phyloP scores from a whole-genome alignment of 148 eudicot genomes.

The Gaultheria prostrata region DNA sequence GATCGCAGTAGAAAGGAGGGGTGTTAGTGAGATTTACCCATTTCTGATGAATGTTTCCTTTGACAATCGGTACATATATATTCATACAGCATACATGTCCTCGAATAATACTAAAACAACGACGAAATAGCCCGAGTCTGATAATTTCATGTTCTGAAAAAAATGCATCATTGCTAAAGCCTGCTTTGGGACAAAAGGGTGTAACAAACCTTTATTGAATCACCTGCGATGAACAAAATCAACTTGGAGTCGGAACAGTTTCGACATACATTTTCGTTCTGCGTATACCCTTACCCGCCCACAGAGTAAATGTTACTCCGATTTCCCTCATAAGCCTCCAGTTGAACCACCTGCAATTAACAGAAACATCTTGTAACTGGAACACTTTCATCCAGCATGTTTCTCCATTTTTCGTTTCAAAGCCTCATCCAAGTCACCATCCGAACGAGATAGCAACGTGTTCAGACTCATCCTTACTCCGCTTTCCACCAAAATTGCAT shows the following conservation, averaged over 20 bases:
- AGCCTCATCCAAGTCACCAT: conserved; percentile 44
- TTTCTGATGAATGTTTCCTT: background rate
- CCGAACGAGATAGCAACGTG: conserved; percentile 17
- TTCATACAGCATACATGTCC: conserved; percentile 4
- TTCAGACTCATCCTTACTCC: background rate
- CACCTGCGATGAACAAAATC: background rate
- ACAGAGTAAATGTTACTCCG: too few species aligned
- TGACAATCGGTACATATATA: background rate
- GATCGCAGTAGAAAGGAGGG: too few species aligned
- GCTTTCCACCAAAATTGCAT: conserved; percentile 37
- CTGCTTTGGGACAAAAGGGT: background rate
- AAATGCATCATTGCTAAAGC: too few species aligned
- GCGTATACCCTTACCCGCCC: conserved; percentile 47
- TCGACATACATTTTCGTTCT: conserved; percentile 37
- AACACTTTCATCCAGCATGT: conserved; percentile 14
- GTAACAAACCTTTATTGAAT: background rate
- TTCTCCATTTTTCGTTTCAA: conserved; percentile 52
- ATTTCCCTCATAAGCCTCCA: too few species aligned
- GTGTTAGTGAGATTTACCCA: too few species aligned
- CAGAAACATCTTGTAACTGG: too few species aligned
- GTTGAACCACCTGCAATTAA: too few species aligned
- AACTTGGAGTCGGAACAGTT: background rate
- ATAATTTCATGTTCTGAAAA: too few species aligned
- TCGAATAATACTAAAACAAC: background rate
- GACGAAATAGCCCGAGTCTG: background rate